Evolutionary conservation across 1,284 basidiomycete genomes (phyloP), one percentile per base, ranked within the genome.

Genomic region (Trametes versicolor): DNA sequence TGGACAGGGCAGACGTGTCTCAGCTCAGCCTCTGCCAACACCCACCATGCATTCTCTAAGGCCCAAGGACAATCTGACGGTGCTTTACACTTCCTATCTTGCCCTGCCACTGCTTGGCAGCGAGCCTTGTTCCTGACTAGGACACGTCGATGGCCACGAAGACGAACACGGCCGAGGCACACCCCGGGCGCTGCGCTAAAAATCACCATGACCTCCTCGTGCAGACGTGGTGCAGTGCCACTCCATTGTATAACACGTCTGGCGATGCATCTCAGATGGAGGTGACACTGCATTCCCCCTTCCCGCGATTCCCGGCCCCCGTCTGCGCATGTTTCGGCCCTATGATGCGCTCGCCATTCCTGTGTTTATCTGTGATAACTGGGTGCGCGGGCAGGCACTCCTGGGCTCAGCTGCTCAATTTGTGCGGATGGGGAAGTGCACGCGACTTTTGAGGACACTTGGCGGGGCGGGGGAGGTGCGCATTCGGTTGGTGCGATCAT

Each of bases 71-170:
- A 39, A 17, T 39, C 37, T 39, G 83, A 79, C 82, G 83, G 82
- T 83, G 83, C 82, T 85, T 84, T 82, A 71, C 74, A 73, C 15
- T 53, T 37, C 29, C 32, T 4, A 56, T 47, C 56, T 32, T 43
- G 45, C 21, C 45, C 21, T 48, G 45, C 45, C 45, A 48, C 19
- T 4, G 49, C 50, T 52, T 52, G 50, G 29, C 50, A 36, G 21
- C 50, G 25, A 8, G 19, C 50, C 50, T 23, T 17, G 50, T 37
- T 23, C n/a, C 48, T 27, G 12, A 10, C 51, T 21, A 37, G 10
- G 23, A 23, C 51, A 10, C 36, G 7, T n/a, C 32, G 21, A 23
- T 29, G 27, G 9, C 36, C 34, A 12, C 49, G 17, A 15, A 21
- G n/a, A 19, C 25, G 25, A 15, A 49, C 27, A 51, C 29, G 50